Evolutionary conservation across 2,329 filamentous ascomycete genomes (phyloP).

Genomic region (Talaromyces marneffei): DNA sequence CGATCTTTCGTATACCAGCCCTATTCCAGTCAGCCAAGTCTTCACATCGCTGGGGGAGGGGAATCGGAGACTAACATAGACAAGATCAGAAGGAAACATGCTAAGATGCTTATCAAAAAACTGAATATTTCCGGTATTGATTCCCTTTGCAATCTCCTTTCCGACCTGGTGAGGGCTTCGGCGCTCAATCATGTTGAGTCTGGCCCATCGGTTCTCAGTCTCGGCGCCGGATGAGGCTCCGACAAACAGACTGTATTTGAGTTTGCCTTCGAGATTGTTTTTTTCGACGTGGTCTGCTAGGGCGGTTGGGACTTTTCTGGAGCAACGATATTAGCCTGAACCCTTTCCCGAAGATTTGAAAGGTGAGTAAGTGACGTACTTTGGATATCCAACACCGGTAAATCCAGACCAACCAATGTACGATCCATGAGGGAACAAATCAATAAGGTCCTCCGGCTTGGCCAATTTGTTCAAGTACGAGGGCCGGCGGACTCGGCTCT

Average conservation of each 20-base stretch:
- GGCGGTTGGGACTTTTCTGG: constrained; percentile 73
- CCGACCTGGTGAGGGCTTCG: constrained; percentile 82
- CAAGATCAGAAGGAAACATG: constrained; percentile 84
- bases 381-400: constrained; percentile 83
- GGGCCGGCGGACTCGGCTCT: constrained; percentile 67
- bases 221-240: constrained; percentile 85
- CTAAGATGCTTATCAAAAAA: constrained; percentile 93
- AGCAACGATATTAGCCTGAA: not conserved
- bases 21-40: constrained; percentile 28
- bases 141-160: constrained; percentile 83
- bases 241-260: constrained; percentile 82
- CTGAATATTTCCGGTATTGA: constrained; percentile 80
- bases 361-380: constrained; percentile 49
- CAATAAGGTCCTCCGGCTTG: constrained; percentile 70
- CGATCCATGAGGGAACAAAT: constrained; percentile 75
- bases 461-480: constrained; percentile 75
- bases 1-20: constrained; percentile 80
- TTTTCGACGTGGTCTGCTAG: constrained; percentile 84
- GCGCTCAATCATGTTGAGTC: constrained; percentile 81
- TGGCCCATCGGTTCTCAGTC: constrained; percentile 89
- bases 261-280: constrained; percentile 74
- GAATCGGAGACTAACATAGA: constrained; percentile 53
- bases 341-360: not conserved
- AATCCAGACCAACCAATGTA: constrained; percentile 91
- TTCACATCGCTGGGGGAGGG: not conserved